phyloP scores from a whole-genome alignment of 2,329 filamentous ascomycete genomes.

The Lecanicillium sp. region DNA sequence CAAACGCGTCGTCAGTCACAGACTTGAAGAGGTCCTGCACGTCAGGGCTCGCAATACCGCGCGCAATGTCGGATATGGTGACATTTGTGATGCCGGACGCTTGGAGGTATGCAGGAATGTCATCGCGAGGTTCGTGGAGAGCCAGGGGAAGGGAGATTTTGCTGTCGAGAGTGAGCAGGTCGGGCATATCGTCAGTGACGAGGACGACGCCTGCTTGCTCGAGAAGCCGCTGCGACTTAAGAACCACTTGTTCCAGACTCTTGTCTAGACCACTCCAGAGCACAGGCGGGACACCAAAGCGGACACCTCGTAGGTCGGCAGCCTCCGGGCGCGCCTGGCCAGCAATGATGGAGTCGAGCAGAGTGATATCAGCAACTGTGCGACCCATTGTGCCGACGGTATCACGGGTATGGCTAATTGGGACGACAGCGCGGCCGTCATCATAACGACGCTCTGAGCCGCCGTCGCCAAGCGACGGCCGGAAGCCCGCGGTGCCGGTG shows the following conservation, averaged over 20 bases:
- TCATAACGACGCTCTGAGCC: conserved; percentile 15
- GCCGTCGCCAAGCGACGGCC: conserved; percentile 17
- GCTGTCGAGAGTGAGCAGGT: conserved; percentile 13
- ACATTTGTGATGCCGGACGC: conserved; percentile 8
- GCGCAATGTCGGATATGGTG: conserved; percentile 7
- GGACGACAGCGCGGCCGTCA: conserved; percentile 12
- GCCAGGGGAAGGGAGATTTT: conserved; percentile 10
- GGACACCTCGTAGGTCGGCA: conserved; percentile 6
- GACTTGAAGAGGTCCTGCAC: conserved; percentile 8
- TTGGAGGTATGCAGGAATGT: conserved; percentile 15
- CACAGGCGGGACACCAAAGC: conserved; percentile 15
- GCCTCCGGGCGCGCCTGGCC: background rate
- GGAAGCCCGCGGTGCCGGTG: conserved; percentile 18
- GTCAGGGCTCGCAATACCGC: conserved; percentile 14
- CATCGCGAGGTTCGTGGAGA: conserved; percentile 13
- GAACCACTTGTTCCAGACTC: conserved; percentile 9
- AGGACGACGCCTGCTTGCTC: conserved; percentile 14
- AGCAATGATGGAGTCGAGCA: conserved; percentile 15
- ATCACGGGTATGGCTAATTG: conserved; percentile 14
- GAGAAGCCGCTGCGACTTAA: conserved; percentile 8
- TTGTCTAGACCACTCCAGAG: conserved; percentile 16
- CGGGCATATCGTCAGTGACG: conserved; percentile 15
- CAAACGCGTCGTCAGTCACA: conserved; percentile 9
- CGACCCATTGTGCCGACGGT: conserved; percentile 14
- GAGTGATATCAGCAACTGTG: conserved; percentile 11